Evolutionary conservation across 345 rosid species (phyloP), one percentile per base, ranked within the genome.

Genomic region (Barbarea vulgaris): DNA sequence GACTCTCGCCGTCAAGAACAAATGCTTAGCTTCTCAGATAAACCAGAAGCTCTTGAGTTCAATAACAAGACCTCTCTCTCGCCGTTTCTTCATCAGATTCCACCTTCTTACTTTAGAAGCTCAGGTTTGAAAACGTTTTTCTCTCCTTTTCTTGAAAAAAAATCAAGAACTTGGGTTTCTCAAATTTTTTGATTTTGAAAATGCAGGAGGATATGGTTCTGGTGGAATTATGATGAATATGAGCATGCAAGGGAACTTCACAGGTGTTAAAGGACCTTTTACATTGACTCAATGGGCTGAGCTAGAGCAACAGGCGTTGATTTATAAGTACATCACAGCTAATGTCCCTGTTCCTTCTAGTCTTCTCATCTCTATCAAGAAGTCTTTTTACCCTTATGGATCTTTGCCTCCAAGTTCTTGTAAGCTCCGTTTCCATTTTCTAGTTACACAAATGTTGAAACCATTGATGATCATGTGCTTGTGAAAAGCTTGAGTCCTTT

Each of bases 221-320:
- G 84, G 85, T 39, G 73, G 75, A 48, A 83, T 81, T 79, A 82
- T 80, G 81, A 71, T 84, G 80, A 84, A 74, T 72, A 75, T 79
- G 70, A 79, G 64, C 84, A 82, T 86, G 92, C 87, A 88, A 80
- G 94, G 83, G 19, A 42, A 57, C 30, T 68, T 76, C 31, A 47
- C 66, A 30, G 81, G 85, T 36, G 81, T 62, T 19, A 83, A 81
- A 80, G 89, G 91, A 48, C 84, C 87, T 37, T 86, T 91, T 17
- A 88, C 89, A 55, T 81, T 84, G 57, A 77, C 88, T 56, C 95
- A 91, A 61, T 80, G 85, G 93, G 84, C 83, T 58, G 97, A 91
- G 77, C 76, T 91, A 31, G 84, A 89, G 60, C 88, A 85, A 47
- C 95, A 91, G 69, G 87, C 90, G n/a, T 78, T 83, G 87, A 91